Conservation (phyloP, 805 yeast genomes). For the Cyberlindnera euphorbiiphila region DNA sequence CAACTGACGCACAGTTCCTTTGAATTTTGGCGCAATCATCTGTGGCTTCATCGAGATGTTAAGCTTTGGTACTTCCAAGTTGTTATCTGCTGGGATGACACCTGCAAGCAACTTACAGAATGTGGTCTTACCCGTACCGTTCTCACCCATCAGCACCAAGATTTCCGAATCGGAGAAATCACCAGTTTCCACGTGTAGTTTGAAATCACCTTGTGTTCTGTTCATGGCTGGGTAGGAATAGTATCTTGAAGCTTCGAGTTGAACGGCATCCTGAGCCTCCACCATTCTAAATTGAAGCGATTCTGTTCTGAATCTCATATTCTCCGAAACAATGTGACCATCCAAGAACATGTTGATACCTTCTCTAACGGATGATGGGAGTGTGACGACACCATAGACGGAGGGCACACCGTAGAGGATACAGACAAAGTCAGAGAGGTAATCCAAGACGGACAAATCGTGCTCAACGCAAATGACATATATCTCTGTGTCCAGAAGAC, state of each 20-base stretch:
- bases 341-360: conserved; percentile 98
- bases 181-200: conserved; percentile 76
- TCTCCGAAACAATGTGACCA: conserved; percentile 96
- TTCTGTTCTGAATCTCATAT: conserved; percentile 94
- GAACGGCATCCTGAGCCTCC: conserved; percentile 78
- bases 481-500: conserved; percentile 66
- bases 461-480: conserved; percentile 98
- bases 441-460: conserved; percentile 96
- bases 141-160: conserved; percentile 99
- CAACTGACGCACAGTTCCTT: conserved; percentile 97
- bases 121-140: conserved; percentile 99
- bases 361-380: conserved; percentile 96
- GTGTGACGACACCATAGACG: conserved; percentile 96
- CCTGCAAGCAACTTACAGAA: conserved; percentile 95
- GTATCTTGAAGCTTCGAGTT: conserved; percentile 74
- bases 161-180: conserved; percentile 95
- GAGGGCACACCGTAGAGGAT: conserved; percentile 97
- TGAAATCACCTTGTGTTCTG: conserved; percentile 96
- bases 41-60: conserved; percentile 98
- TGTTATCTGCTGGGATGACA: conserved; percentile 81
- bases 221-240: conserved; percentile 76
- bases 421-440: conserved; percentile 94
- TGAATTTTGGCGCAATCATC: conserved; percentile 97
- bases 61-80: conserved; percentile 75
- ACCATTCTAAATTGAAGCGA: conserved; percentile 89